Conservation (phyloP, 2,329 filamentous ascomycete genomes). For the Fusarium anthophilum region DNA sequence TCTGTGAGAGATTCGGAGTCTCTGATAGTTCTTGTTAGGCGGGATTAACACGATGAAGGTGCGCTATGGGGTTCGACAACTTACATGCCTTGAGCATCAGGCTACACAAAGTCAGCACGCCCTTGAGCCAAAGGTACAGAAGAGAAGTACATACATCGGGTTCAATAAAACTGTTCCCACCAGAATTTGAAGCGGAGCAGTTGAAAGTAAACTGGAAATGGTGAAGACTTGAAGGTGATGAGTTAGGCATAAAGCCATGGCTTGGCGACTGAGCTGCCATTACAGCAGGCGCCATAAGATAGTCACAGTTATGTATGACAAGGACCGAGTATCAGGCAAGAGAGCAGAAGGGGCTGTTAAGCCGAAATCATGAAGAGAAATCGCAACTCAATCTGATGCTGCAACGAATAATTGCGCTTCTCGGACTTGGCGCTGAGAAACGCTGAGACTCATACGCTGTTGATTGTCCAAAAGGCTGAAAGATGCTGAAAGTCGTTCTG, state of each 20-base stretch:
- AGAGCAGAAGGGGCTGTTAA: neutral
- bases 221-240: constrained; percentile 28
- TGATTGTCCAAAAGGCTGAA: neutral
- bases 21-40: constrained; percentile 30
- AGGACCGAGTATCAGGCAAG: neutral
- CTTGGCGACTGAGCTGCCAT: constrained; percentile 27
- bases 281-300: constrained; percentile 8
- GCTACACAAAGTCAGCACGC: constrained; percentile 36
- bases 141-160: constrained; percentile 43
- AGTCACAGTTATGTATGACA: neutral
- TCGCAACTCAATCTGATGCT: neutral
- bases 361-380: neutral
- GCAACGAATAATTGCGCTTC: constrained; percentile 18
- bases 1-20: constrained; percentile 53
- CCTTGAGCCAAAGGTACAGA: neutral
- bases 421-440: constrained; percentile 16
- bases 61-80: constrained; percentile 1
- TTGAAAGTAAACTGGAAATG: constrained; percentile 49
- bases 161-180: constrained; percentile 45
- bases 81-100: constrained; percentile 38
- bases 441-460: constrained; percentile 23
- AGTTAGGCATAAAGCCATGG: constrained; percentile 18
- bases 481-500: neutral
- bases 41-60: neutral
- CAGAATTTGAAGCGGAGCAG: constrained; percentile 39